phyloP scores from a whole-genome alignment of 768 basidiomycete genomes.

The Wakefieldia striispora region DNA sequence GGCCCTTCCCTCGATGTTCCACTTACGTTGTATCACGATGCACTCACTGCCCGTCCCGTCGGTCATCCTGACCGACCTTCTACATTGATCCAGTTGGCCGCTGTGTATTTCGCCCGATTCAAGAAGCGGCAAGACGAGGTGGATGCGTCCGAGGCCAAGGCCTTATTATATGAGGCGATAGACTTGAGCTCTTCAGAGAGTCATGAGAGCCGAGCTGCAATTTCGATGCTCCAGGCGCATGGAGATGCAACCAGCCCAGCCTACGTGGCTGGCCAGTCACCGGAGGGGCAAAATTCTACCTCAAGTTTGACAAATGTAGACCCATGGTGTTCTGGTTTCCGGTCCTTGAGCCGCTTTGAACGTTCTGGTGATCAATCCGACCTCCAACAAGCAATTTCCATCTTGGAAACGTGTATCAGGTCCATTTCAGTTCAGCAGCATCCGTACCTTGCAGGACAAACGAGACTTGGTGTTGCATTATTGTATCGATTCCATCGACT shows the following conservation, averaged over 20 bases:
- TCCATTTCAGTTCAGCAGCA: not conserved
- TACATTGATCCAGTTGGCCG: constrained; percentile 2
- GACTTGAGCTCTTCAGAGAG: not conserved
- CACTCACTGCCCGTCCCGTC: not conserved
- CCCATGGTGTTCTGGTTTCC: not conserved
- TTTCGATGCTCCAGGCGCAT: not conserved
- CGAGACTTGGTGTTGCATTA: not conserved
- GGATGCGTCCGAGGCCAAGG: not conserved
- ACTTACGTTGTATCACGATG: not conserved
- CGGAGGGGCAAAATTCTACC: not conserved
- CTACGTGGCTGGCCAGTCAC: not conserved
- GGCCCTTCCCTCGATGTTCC: not conserved
- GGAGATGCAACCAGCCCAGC: too few species aligned
- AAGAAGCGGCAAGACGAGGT: not conserved
- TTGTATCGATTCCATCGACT: not conserved
- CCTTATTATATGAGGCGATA: not conserved
- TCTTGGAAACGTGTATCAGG: not conserved
- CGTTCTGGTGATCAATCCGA: not conserved
- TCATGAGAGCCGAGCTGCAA: not conserved
- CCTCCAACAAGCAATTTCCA: constrained; percentile 3
- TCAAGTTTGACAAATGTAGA: not conserved
- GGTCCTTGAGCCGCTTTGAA: not conserved
- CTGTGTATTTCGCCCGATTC: not conserved
- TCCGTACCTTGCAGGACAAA: not conserved
- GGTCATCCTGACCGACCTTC: not conserved